These are phyloP conservation scores for Hansenula sp. DNA, from an alignment of 1,139 yeast species.

Conservation along the genomic window DNA sequence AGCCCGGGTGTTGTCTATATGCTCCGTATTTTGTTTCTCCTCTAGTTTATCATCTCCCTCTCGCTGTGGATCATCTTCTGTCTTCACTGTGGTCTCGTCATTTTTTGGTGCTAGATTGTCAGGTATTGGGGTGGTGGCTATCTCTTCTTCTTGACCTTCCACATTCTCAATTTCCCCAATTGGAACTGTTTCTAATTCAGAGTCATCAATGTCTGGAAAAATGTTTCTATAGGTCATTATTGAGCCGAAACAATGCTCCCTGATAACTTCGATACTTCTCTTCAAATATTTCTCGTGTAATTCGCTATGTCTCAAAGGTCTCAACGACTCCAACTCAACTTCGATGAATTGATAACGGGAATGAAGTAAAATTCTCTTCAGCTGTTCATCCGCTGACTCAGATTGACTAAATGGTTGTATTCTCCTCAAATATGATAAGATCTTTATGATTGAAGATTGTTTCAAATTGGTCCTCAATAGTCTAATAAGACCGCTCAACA, in stretches of 20 bases:
- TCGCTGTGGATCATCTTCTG: conserved; percentile 1
- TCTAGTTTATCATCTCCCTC: neutral
- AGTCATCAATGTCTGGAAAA: conserved; percentile 38
- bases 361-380: conserved; percentile 49
- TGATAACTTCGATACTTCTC: conserved; percentile 72
- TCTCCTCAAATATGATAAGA: conserved; percentile 70
- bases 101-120: conserved; percentile 1
- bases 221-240: conserved; percentile 63
- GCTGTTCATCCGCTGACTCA: conserved; percentile 25
- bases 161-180: conserved; percentile 1
- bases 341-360: conserved; percentile 58
- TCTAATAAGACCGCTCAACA: conserved; percentile 65
- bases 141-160: conserved; percentile 6
- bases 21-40: neutral
- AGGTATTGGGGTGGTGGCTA: too few species aligned
- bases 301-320: conserved; percentile 46
- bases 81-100: conserved; percentile 2
- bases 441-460: conserved; percentile 73
- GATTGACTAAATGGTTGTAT: conserved; percentile 44
- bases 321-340: conserved; percentile 53
- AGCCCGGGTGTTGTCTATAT: too few species aligned
- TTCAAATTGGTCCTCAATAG: conserved; percentile 72
- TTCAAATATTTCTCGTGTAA: conserved; percentile 62
- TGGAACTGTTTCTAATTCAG: conserved; percentile 21
- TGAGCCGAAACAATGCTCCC: conserved; percentile 79